A percentile compares a stretch with the other conserved stretches of the same genome.
Evolutionary conservation across 2,329 filamentous ascomycete genomes (phyloP).

Genomic region (Fonsecaea multimorphosa): DNA sequence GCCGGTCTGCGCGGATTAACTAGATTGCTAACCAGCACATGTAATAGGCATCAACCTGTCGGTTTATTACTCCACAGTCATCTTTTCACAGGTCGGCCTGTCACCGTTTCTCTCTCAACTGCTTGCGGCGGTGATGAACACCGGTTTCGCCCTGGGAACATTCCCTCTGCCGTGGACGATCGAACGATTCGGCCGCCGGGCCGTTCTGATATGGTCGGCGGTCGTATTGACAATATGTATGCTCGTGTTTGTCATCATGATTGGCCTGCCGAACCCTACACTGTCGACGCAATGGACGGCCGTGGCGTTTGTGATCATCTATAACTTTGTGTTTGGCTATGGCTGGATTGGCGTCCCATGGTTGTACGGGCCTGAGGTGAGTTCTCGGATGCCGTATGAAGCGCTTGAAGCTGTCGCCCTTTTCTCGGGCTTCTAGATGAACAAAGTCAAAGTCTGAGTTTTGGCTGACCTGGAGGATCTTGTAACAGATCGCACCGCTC

Average conservation of each 20-base stretch:
- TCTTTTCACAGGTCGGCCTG: conserved; percentile 30
- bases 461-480: background rate
- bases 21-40: background rate
- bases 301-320: conserved; percentile 27
- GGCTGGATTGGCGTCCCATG: conserved; percentile 41
- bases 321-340: conserved; percentile 31
- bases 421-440: background rate
- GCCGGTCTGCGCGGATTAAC: no score
- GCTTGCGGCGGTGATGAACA: conserved; percentile 34
- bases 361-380: conserved; percentile 46
- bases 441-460: background rate
- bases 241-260: conserved; percentile 34
- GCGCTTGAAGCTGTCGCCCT: background rate
- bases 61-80: conserved; percentile 35
- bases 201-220: conserved; percentile 32
- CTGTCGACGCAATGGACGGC: conserved; percentile 29
- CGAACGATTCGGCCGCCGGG: conserved; percentile 29
- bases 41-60: conserved; percentile 42
- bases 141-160: conserved; percentile 29
- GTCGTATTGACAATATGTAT: conserved; percentile 26
- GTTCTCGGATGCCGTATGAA: background rate
- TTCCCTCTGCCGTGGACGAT: conserved; percentile 27
- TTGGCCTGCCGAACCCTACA: conserved; percentile 32
- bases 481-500: conserved; percentile 45
- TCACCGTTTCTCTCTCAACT: conserved; percentile 28